Evolutionary conservation across 2,329 filamentous ascomycete genomes (phyloP), one percentile per base, ranked within the genome.

Genomic region (Coniella lustricola): DNA sequence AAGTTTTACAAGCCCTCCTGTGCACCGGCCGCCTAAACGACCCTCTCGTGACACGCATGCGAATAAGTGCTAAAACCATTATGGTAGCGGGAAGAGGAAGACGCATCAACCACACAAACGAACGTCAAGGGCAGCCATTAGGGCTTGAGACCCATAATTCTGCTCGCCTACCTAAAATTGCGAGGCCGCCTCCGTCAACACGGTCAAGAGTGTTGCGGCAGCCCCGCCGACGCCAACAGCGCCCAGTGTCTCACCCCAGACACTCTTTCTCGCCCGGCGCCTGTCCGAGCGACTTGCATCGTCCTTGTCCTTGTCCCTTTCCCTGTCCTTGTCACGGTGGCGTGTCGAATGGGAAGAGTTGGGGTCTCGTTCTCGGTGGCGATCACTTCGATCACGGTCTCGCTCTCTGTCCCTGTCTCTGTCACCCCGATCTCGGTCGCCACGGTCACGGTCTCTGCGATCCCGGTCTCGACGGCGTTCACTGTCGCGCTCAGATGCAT

Each of bases 181-280:
- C 5, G 58, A 56, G 7, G 77, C 77, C 21, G 78, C 79, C 59
- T 83, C 77, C 3, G 75, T 72, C 29, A 83, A 62, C 1, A 82
- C 77, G 46, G 73, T 74, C 39, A 82, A 57, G 52, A 83, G 61
- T 46, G 76, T 80, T 3, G 74, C 77, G 0, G 80, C 79, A 0
- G 78, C 79, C 9, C 79, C 77, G 3, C 79, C 79, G 25, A 84
- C 75, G 1, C 79, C 75, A 4, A 77, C 79, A 0, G 75, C 77
- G 2, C 73, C 71, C 3, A 82, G 66, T 14, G 77, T 74, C 54
- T 79, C 76, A 41, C 74, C 73, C 62, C 73, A 73, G 12, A 65
- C 66, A 56, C 69, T 73, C 59, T 68, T 73, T 57, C 63, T 69
- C n/a, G 60, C 60, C 1, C 59, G 48, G 3, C 65, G 64, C 5